Percentiles rank a stretch among this genome's conserved stretches.
Conservation (phyloP, 2,329 filamentous ascomycete genomes). For the Pseudogymnoascus verrucosus region DNA sequence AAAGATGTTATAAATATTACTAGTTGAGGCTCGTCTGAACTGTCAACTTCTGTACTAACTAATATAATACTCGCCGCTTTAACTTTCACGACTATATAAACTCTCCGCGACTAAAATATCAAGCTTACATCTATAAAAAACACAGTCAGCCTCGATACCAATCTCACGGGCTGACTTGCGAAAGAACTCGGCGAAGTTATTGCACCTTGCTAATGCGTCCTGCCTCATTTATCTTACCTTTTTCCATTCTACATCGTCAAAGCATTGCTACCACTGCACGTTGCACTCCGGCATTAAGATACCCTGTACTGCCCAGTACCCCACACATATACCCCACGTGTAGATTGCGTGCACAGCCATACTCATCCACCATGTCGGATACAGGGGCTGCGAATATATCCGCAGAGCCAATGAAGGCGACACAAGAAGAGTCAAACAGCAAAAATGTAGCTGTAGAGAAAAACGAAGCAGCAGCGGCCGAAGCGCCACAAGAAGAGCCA, state of each 20-base stretch:
- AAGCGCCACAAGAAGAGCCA: background rate
- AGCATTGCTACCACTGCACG: background rate
- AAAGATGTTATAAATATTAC: background rate
- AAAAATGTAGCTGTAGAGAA: background rate
- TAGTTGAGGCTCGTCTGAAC: background rate
- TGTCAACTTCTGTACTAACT: background rate
- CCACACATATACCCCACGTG: constrained; percentile 1
- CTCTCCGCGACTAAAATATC: background rate
- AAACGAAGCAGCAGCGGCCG: background rate
- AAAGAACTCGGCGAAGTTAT: background rate
- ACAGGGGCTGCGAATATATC: background rate
- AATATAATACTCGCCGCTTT: background rate
- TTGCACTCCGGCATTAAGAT: background rate
- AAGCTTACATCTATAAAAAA: background rate
- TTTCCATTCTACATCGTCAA: background rate
- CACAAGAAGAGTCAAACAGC: background rate
- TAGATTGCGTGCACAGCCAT: background rate
- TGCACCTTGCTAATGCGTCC: background rate
- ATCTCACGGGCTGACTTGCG: background rate
- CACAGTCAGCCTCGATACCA: background rate
- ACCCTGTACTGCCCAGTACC: background rate
- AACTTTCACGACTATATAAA: background rate
- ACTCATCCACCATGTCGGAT: constrained; percentile 14
- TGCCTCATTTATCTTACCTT: background rate
- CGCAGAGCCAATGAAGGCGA: background rate